Conservation (phyloP, 106 monocot species). For the Phalaenopsis equestris region DNA sequence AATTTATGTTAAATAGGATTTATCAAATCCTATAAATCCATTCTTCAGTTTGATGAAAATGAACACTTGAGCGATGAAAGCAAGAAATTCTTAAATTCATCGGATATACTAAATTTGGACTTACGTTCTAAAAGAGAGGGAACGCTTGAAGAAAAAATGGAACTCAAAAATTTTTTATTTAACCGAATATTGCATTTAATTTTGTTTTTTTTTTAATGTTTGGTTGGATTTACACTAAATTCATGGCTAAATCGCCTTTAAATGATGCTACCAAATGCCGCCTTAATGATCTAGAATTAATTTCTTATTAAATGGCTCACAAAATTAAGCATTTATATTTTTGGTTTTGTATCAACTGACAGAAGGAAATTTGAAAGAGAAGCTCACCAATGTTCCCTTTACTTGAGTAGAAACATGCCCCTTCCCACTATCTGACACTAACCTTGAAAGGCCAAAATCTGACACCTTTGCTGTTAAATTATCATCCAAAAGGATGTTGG, state of each 20-base stretch:
- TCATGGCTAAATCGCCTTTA: too few species aligned
- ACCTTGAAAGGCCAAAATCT: constrained; percentile 35
- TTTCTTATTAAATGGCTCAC: background rate
- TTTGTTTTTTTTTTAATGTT: too few species aligned
- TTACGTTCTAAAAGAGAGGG: too few species aligned
- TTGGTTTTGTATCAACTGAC: background rate
- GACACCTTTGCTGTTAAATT: constrained; percentile 29
- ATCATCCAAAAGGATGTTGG: constrained; percentile 33
- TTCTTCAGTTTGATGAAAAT: too few species aligned
- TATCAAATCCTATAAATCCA: background rate
- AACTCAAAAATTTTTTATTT: too few species aligned
- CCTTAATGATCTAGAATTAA: background rate
- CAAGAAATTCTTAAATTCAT: too few species aligned
- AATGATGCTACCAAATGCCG: too few species aligned
- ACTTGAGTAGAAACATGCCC: constrained; percentile 24
- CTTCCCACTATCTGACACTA: background rate
- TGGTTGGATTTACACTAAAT: too few species aligned
- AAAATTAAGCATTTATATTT: background rate
- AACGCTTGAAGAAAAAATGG: too few species aligned
- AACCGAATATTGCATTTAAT: too few species aligned
- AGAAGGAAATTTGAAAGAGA: background rate
- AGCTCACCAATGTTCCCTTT: constrained; percentile 32
- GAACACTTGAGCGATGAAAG: too few species aligned
- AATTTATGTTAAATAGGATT: background rate
- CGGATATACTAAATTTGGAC: too few species aligned